A percentile compares a stretch with the other conserved stretches of the same genome.
Conservation (phyloP, 2,329 filamentous ascomycete species). For the Lithohypha guttulata region DNA sequence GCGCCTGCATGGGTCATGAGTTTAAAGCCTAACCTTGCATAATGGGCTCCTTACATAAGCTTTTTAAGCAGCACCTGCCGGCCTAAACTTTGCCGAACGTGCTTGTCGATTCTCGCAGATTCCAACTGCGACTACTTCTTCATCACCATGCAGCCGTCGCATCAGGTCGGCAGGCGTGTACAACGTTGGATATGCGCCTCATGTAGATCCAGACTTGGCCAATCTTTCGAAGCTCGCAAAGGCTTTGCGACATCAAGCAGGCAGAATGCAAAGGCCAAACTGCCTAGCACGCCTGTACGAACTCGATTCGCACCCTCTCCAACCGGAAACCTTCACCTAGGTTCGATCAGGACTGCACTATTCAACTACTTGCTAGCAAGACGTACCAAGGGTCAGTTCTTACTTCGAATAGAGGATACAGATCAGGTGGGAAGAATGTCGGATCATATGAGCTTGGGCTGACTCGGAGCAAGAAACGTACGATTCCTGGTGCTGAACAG, state of each 20-base stretch:
- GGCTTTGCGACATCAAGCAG: constrained; percentile 4
- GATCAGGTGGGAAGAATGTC: constrained; percentile 10
- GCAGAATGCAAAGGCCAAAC: constrained; percentile 22
- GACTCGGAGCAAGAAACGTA: constrained; percentile 66
- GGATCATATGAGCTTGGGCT: neutral
- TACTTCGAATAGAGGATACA: constrained; percentile 88
- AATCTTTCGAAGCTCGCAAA: neutral
- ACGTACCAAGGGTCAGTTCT: constrained; percentile 77
- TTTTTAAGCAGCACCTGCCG: too few relatives aligned
- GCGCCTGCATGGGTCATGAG: too few relatives aligned
- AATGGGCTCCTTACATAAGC: too few relatives aligned
- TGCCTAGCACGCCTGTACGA: constrained; percentile 51
- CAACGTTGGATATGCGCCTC: constrained; percentile 9
- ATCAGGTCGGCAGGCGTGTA: neutral
- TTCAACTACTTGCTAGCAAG: constrained; percentile 91
- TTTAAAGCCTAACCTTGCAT: too few relatives aligned
- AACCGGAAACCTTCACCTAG: constrained; percentile 85
- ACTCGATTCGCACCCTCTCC: constrained; percentile 93
- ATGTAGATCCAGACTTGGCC: neutral
- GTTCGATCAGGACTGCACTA: constrained; percentile 82
- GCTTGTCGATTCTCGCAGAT: too few relatives aligned
- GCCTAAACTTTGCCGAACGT: too few relatives aligned
- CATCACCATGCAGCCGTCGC: constrained; percentile 4
- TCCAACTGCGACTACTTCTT: too few relatives aligned
- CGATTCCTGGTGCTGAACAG: constrained; percentile 68